Evolutionary conservation across 2,329 filamentous ascomycete species (phyloP), one percentile per base, ranked within the genome.

Genomic region (Cordyceps militaris): DNA sequence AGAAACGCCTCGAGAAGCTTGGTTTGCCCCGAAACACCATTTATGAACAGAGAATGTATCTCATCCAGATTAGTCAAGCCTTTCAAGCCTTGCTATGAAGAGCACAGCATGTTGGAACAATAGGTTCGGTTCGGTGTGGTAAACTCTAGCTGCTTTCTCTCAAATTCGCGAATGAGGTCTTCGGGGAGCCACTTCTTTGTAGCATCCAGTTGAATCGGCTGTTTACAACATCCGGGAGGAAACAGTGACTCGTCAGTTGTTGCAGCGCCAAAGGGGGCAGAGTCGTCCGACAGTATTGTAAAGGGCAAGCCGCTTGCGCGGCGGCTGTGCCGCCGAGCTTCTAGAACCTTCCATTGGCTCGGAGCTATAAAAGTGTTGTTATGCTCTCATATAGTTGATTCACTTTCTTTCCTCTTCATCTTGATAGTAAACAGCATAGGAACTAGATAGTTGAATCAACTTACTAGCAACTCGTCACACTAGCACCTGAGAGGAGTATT

Each of bases 21-120:
- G 84, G 85, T 0, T 68, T 71, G 1, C 70, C 76, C 9, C 72
- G 83, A 6, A 66, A 63, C 2, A 80, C 75, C 0, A 26, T 70
- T 0, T 58, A 69, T 0, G 75, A 85, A 57, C 80, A 85, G 60
- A 73, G 72, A 0, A 63, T 69, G 3, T 77, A 78, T 21, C 68
- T 86, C 6, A 69, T 78, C 16, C 63, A 70, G 3, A 69, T 82
- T 11, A 77, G 76, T 58, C 69, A 74, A 50, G 58, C 64, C 0
- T 80, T 81, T 54, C 72, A 75, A 6, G 63, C 65, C 2, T 68
- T 83, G 3, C 61, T 79, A 32, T 32, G 11, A 32, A 32, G 48
- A 40, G 14, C 48, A 51, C 14, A 16, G 14, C 1, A 26, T 4
- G 34, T 30, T 51, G 13, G 23, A 40, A 6, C 48, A 51, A 40